These are phyloP conservation scores for Orobanche coerulescens DNA, from an alignment of 257 asterid genomes.

Conservation along the genomic window DNA sequence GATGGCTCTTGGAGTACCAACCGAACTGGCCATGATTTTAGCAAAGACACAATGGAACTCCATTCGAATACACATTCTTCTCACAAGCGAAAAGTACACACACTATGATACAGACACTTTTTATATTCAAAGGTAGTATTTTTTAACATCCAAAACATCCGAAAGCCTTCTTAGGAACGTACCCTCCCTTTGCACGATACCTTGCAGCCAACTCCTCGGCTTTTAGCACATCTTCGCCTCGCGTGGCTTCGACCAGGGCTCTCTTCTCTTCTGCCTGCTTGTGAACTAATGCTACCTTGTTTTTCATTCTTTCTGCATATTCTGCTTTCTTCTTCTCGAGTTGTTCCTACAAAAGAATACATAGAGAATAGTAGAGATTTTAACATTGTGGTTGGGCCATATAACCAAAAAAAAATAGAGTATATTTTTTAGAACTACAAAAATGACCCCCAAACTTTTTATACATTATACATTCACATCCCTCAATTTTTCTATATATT, in stretches of 20 bases:
- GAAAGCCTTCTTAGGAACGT: constrained; percentile 39
- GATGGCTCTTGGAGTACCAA: too few species aligned
- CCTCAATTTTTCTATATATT: too few species aligned
- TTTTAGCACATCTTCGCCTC: constrained; percentile 54
- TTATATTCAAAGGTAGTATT: too few species aligned
- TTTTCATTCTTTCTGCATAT: constrained; percentile 53
- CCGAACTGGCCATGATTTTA: too few species aligned
- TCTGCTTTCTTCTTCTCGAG: constrained; percentile 66
- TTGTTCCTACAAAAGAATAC: constrained; percentile 39
- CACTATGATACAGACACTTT: not conserved
- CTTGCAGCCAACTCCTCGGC: constrained; percentile 63
- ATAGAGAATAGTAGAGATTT: too few species aligned
- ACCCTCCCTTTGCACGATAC: constrained; percentile 52
- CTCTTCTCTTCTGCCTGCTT: constrained; percentile 75
- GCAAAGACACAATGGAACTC: too few species aligned
- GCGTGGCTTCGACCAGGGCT: constrained; percentile 50
- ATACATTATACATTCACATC: too few species aligned
- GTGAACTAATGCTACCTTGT: constrained; percentile 64
- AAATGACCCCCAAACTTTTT: too few species aligned
- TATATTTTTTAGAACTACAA: too few species aligned
- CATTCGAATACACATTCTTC: too few species aligned
- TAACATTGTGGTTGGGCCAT: too few species aligned
- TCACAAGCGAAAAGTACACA: not conserved
- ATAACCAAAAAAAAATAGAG: too few species aligned
- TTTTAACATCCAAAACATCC: constrained; percentile 48